Evolutionary conservation across 495 filamentous ascomycete genomes (phyloP), one percentile per base, ranked within the genome.

Genomic region (Daldinia loculata): DNA sequence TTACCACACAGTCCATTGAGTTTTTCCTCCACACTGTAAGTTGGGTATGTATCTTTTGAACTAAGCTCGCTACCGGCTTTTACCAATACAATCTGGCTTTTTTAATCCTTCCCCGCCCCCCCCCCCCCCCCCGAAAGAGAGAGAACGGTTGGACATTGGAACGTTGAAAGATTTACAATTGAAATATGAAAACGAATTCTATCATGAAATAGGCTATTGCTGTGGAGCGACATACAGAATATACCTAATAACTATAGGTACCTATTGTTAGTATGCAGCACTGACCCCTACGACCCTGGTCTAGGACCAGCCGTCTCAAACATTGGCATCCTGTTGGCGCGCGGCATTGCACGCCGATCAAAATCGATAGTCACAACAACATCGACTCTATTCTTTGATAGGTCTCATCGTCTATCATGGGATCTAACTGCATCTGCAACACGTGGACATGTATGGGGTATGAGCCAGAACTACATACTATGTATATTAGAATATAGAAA

Each of bases 311-410:
- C 43, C 27, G 48, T 32, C 26, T 67, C 48, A 30, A 32, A 39
- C 27, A 56, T 61, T 60, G 57, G 57, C 65, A 50, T 63, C 41
- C 19, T 41, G 66, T 70, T 63, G 60, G 53, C 60, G 53, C 66
- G 66, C 60, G 65, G 57, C 65, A 68, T 51, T 36, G 6, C 15
- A 38, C 50, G 56, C 45, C 39, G 66, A 66, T 70, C 61, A 36
- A 53, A 66, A 65, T 56, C 45, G 55, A 52, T 14, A 11, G 12
- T 3, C 11, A 51, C 26, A 38, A 26, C 58, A 24, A 66, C 29
- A 14, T 63, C 19, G 26, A 56, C 62, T 64, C 36, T 50, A 36
- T 55, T 39, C 45, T 43, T 9, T 56, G 60, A 55, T 26, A 38
- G 66, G 59, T 55, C 45, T 64, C 48, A 64, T 56, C 48, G 50